Percentiles rank a stretch among this genome's conserved stretches.
Conservation (phyloP, 2,329 filamentous ascomycete genomes). For the Fusarium algeriense region DNA sequence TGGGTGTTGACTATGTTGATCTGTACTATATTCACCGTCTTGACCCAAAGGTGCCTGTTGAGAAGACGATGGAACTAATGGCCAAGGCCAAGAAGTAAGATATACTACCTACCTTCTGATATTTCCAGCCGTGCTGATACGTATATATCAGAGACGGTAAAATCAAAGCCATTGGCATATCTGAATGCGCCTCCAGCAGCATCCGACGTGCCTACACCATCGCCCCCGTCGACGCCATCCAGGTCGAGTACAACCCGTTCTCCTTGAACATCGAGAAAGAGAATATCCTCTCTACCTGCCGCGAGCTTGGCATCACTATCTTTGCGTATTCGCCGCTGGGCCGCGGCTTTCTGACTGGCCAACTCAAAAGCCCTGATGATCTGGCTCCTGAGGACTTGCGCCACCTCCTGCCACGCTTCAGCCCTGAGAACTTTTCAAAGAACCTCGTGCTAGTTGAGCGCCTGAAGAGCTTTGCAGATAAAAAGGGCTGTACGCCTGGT, state of each 20-base stretch:
- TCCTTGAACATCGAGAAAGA: not conserved
- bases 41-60: not conserved
- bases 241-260: not conserved
- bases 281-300: not conserved
- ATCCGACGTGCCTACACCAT: not conserved
- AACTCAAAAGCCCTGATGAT: not conserved
- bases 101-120: rapidly evolving
- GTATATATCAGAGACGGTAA: not conserved
- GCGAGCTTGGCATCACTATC: not conserved
- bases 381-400: not conserved
- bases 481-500: not conserved
- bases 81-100: not conserved
- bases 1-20: not conserved
- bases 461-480: rapidly evolving
- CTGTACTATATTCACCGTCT: conserved; percentile 1
- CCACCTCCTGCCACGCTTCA: not conserved
- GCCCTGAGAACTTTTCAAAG: not conserved
- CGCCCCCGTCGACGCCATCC: not conserved
- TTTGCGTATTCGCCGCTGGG: not conserved
- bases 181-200: not conserved
- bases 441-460: not conserved
- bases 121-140: rapidly evolving
- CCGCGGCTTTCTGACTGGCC: not conserved
- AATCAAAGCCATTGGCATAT: not conserved
- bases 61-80: not conserved